Conservation (phyloP, 495 filamentous ascomycete species). For the Achaetomiella virescens region DNA sequence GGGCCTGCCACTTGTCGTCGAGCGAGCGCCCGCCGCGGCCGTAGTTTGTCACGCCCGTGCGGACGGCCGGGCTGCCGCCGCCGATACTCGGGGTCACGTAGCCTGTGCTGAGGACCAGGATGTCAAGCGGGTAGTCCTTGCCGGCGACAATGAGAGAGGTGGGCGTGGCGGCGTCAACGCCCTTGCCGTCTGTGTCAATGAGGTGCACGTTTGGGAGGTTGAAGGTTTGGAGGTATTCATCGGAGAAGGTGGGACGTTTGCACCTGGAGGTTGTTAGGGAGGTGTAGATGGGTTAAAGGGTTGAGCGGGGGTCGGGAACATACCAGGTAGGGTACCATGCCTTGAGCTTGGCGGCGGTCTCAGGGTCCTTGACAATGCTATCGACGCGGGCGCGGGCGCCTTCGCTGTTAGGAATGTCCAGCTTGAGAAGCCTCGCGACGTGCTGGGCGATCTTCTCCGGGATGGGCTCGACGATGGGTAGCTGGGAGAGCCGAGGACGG, state of each 20-base stretch:
- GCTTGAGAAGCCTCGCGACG: slow-evolving; percentile 25
- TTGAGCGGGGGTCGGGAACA: not conserved
- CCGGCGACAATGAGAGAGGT: slow-evolving; percentile 35
- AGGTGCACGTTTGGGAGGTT: slow-evolving; percentile 43
- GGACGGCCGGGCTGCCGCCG: slow-evolving; percentile 26
- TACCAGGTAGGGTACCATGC: slow-evolving; percentile 40
- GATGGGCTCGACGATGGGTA: slow-evolving; percentile 22
- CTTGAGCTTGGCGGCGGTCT: slow-evolving; percentile 37
- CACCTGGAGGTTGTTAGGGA: slow-evolving; percentile 17
- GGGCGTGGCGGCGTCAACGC: slow-evolving; percentile 35
- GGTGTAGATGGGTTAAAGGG: no score
- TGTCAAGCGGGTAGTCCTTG: slow-evolving; percentile 39
- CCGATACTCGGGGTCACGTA: slow-evolving; percentile 32
- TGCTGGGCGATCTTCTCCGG: slow-evolving; percentile 33
- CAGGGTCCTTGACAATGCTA: slow-evolving; percentile 38
- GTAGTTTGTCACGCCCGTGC: slow-evolving; percentile 34
- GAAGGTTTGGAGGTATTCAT: slow-evolving; percentile 41
- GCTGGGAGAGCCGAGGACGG: slow-evolving; percentile 22
- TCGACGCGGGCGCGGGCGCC: slow-evolving; percentile 33
- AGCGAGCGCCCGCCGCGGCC: slow-evolving; percentile 40
- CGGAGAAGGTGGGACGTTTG: slow-evolving; percentile 43
- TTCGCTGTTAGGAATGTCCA: slow-evolving; percentile 23
- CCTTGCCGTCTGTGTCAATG: slow-evolving; percentile 50
- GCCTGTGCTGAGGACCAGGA: slow-evolving; percentile 46
- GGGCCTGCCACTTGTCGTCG: slow-evolving; percentile 36